A percentile compares a stretch with the other conserved stretches of the same genome.
Evolutionary conservation across 305 asterid species (phyloP).

Genomic region (Fraxinus floribunda): DNA sequence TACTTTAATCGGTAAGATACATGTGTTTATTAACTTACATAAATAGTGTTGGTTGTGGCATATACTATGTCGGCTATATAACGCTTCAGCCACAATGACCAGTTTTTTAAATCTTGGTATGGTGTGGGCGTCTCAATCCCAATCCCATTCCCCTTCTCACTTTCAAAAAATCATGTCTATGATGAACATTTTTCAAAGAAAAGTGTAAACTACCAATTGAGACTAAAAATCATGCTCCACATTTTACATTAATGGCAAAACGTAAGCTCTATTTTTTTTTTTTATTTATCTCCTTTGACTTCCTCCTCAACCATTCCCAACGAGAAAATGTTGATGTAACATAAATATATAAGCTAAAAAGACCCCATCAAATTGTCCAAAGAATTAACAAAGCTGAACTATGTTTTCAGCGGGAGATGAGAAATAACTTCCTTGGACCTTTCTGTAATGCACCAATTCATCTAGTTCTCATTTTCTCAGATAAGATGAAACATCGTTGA

Average conservation of each 20-base stretch:
- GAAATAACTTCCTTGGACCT: not conserved
- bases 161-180: not conserved
- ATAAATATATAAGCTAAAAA: not conserved
- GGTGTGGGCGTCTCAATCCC: not conserved
- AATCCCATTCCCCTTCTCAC: not conserved
- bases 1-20: constrained; percentile 65
- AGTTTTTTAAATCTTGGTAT: constrained; percentile 9
- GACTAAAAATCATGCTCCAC: not conserved
- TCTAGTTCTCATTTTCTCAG: not conserved
- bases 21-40: not conserved
- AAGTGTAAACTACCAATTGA: not conserved
- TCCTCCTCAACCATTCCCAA: not conserved
- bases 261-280: not conserved
- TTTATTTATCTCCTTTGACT: not conserved
- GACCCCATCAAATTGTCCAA: not conserved
- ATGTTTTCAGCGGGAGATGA: not conserved
- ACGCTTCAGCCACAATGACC: not conserved
- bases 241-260: not conserved
- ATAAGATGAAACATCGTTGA: not conserved
- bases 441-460: not conserved
- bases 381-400: not conserved
- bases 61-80: not conserved
- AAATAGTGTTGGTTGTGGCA: not conserved
- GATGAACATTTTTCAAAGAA: not conserved
- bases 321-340: not conserved